A percentile compares a stretch with the other conserved stretches of the same genome.
These are phyloP conservation scores for Fusarium newnesense DNA, from an alignment of 2,329 filamentous ascomycete species.

Conservation along the genomic window DNA sequence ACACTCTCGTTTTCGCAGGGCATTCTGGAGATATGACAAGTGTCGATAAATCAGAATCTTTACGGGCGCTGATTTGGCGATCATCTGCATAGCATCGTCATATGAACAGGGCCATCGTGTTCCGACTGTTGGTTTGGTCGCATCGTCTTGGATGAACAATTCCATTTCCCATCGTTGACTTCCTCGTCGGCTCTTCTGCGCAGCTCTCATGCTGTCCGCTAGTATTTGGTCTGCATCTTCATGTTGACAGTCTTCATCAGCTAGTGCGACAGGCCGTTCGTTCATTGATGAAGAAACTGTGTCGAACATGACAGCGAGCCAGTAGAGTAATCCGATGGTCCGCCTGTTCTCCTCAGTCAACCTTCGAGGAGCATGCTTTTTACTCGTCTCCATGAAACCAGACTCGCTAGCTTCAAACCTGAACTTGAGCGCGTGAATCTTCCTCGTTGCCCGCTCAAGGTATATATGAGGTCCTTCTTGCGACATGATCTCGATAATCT, in stretches of 20 bases:
- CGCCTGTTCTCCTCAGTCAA: background rate
- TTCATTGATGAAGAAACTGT: background rate
- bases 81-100: background rate
- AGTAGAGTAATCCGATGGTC: rapidly evolving
- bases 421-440: background rate
- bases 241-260: background rate
- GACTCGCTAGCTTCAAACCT: background rate
- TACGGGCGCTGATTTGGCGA: background rate
- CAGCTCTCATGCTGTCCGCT: rapidly evolving
- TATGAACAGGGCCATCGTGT: background rate
- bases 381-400: background rate
- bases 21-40: background rate
- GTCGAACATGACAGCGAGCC: background rate
- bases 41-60: background rate
- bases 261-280: rapidly evolving
- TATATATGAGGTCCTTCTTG: background rate
- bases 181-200: background rate
- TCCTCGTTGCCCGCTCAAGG: background rate
- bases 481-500: background rate
- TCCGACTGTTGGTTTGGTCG: background rate
- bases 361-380: rapidly evolving
- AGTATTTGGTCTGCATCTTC: background rate
- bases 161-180: background rate
- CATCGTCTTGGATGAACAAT: background rate
- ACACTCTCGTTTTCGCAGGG: background rate